Conservation (phyloP, 768 basidiomycete species). For the Mycena vitilis region DNA sequence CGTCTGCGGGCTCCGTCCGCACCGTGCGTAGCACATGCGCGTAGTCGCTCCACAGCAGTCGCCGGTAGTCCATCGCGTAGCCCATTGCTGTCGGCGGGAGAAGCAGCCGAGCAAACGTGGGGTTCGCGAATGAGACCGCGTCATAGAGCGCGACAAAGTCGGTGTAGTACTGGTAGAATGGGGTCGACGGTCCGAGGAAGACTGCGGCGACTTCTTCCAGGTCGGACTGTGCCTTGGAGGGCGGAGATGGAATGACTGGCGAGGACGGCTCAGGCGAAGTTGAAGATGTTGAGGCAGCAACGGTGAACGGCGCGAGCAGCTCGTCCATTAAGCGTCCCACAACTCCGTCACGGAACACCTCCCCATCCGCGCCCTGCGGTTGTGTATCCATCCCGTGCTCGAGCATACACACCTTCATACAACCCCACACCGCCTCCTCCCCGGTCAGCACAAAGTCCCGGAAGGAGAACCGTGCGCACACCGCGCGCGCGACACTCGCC, state of each 20-base stretch:
- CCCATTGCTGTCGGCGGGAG: conserved; percentile 81
- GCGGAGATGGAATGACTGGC: conserved; percentile 32
- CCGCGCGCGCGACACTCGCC: conserved; percentile 60
- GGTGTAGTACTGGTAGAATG: conserved; percentile 95
- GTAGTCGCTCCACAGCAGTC: conserved; percentile 86
- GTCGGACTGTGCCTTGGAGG: conserved; percentile 38
- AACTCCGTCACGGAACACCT: conserved; percentile 83
- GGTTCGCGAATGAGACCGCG: conserved; percentile 88
- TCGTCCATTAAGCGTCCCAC: conserved; percentile 70
- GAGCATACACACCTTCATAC: conserved; percentile 97
- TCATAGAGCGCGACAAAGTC: conserved; percentile 94
- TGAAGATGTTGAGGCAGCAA: conserved; percentile 42
- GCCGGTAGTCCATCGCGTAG: conserved; percentile 87
- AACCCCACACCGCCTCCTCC: conserved; percentile 74
- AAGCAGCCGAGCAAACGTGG: conserved; percentile 78
- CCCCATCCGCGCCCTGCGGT: conserved; percentile 59
- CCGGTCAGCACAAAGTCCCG: conserved; percentile 56
- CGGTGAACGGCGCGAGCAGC: conserved; percentile 67
- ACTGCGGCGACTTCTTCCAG: conserved; percentile 67
- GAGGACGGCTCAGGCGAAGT: too few species aligned
- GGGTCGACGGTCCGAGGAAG: conserved; percentile 74
- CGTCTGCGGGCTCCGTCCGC: conserved; percentile 59
- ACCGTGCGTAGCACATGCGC: conserved; percentile 73
- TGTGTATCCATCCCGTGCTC: conserved; percentile 94
- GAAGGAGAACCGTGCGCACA: conserved; percentile 57